These are phyloP conservation scores for Pyrenochaeta sp. DNA, from an alignment of 2,329 filamentous ascomycete genomes.

Conservation along the genomic window DNA sequence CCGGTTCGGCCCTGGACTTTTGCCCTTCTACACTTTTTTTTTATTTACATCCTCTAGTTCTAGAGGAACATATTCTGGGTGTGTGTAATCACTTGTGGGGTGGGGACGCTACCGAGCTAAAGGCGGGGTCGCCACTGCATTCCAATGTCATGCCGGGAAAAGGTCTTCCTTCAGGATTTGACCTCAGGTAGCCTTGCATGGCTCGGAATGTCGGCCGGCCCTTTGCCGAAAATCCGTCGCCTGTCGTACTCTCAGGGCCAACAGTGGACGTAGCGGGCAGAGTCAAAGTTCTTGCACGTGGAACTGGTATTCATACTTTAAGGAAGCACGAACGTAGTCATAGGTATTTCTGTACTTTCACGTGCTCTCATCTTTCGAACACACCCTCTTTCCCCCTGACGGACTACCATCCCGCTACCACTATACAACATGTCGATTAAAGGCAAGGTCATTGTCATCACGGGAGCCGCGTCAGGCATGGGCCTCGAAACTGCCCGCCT, in stretches of 20 bases:
- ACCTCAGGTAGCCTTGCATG: not conserved
- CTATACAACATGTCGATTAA: constrained; percentile 30
- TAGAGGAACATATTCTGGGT: no score
- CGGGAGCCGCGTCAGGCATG: constrained; percentile 43
- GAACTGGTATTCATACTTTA: not conserved
- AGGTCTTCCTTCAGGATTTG: not conserved
- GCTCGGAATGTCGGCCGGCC: not conserved
- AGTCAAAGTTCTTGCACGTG: not conserved
- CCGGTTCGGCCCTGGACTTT: constrained; percentile 18
- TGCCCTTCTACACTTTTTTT: constrained; percentile 3
- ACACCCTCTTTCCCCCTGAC: not conserved
- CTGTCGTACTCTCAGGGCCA: not conserved
- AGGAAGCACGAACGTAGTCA: not conserved
- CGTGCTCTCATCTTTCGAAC: not conserved
- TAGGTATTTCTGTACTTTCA: not conserved
- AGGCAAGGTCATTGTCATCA: constrained; percentile 43
- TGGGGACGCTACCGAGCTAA: not conserved
- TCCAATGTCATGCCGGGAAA: not conserved
- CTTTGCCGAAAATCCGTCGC: not conserved
- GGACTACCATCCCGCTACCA: not conserved
- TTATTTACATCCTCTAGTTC: no score
- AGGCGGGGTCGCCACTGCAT: not conserved
- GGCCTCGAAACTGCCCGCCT: constrained; percentile 38
- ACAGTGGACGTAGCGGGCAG: not conserved
- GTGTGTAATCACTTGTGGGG: not conserved